A percentile compares a stretch with the other conserved stretches of the same genome.
These are phyloP conservation scores for Alternaria angustiovoidea DNA, from an alignment of 2,329 filamentous ascomycete species.

Conservation along the genomic window DNA sequence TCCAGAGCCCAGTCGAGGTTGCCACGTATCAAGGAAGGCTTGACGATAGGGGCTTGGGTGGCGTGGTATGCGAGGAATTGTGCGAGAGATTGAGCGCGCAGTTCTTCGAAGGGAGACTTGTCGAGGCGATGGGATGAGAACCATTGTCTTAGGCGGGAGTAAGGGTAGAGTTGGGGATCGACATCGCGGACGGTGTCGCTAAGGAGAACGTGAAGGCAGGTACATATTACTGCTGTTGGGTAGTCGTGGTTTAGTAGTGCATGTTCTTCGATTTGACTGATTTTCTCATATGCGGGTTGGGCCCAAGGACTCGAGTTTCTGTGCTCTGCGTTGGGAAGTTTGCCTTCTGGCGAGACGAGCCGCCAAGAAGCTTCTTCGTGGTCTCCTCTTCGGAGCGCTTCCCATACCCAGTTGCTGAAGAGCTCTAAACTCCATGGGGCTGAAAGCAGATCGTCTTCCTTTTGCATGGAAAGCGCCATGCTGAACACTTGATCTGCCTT, in stretches of 20 bases:
- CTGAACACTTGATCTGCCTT: constrained; percentile 71
- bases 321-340: constrained; percentile 7
- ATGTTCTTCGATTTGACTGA: constrained; percentile 57
- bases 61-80: constrained; percentile 73
- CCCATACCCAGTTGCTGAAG: constrained; percentile 70
- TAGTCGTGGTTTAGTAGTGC: constrained; percentile 59
- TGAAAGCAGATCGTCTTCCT: constrained; percentile 60
- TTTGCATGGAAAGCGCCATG: constrained; percentile 69
- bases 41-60: constrained; percentile 69
- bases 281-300: constrained; percentile 20
- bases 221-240: constrained; percentile 59
- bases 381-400: constrained; percentile 63
- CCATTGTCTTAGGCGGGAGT: constrained; percentile 36
- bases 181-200: constrained; percentile 66
- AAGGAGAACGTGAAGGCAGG: constrained; percentile 71
- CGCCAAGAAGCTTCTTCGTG: constrained; percentile 42
- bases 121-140: constrained; percentile 34
- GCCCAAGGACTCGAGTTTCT: constrained; percentile 16
- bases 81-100: constrained; percentile 73
- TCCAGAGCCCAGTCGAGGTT: constrained; percentile 68
- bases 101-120: constrained; percentile 61
- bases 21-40: constrained; percentile 70
- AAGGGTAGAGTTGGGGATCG: constrained; percentile 50
- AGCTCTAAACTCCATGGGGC: constrained; percentile 56
- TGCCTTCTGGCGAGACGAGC: constrained; percentile 42